Evolutionary conservation across 805 yeast species (phyloP), one percentile per base, ranked within the genome.

Genomic region (Komagataella pseudopastoris): DNA sequence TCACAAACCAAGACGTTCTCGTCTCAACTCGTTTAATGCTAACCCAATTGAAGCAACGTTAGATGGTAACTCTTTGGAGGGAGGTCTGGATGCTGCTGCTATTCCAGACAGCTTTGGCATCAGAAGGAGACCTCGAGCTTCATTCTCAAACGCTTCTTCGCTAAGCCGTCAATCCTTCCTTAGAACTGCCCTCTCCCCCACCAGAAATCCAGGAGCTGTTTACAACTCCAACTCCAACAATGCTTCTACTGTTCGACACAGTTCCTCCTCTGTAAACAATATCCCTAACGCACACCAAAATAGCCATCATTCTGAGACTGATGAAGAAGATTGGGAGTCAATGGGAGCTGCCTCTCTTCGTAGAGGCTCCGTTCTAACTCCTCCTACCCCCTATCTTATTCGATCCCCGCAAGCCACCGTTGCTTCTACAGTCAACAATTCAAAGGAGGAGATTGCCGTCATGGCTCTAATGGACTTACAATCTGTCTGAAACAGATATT

Each of bases 241-340:
- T 36, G 51, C 59, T 7, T 57, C 30, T 7, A 45, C 47, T 14
- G 22, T 14, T 6, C 22, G 24, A 22, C 30, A 23, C 22, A 45
- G 47, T 18, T n/a, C 30, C 18, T 22, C 47, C 24, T 45, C 47
- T 14, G 30, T 45, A 22, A 45, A 45, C 47, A 22, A 45, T 12
- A 30, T 30, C 14, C 39, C 39, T 2, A 30, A 30, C 8, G 39
- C 39, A 12, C 39, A 6, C 10, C 39, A 12, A 30, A 30, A 30
- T 14, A n/a, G 22, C 6, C 58, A 59, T 20, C 70, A 65, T 50
- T 75, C 81, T 47, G 95, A 88, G 60, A 91, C 99, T 0, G 99
- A 91, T 65, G 98, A 91, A 62, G 99, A 91, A 66, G 98, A 91
- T 66, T 91, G 99, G 99, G 85, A 82, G 55, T 69, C 88, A 0